Evolutionary conservation across 805 yeast species (phyloP), one percentile per base, ranked within the genome.

Genomic region (Lachancea cidri): DNA sequence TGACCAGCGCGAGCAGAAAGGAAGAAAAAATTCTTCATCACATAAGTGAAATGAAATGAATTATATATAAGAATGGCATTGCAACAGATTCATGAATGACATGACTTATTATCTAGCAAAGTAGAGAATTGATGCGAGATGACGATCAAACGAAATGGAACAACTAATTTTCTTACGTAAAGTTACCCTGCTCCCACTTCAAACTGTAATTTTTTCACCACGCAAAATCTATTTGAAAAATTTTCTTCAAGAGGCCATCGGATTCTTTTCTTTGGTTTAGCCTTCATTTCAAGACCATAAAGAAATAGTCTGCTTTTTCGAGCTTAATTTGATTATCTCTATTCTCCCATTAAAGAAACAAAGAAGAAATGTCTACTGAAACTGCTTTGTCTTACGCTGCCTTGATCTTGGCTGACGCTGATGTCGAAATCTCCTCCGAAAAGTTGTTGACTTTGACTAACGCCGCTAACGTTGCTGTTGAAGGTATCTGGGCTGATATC

Each of bases 331-430:
- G 65, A 60, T 60, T 60, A 60, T 58, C 60, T 60, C 60, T 58
- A 57, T 41, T 43, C 59, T 53, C 52, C n/a, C 31, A 27, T 39
- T 42, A 38, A 47, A 38, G 43, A 37, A 38, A 33, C 33, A 38
- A 38, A 40, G 39, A 37, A 45, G 70, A 60, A 70, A 84, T 85
- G 93, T 84, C 95, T 71, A 58, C 68, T 49, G 95, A 88, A 79
- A 79, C 95, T 66, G 81, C 91, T 68, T 86, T 87, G 68, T 85
- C 96, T 62, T 88, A 87, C 85, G 98, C 98, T 71, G 96, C 98
- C 67, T 82, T 91, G 73, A 88, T 91, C 76, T 80, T 91, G 73
- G 96, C 97, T 58, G 98, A 91, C 69, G 86, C 97, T 65, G 96
- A 87, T 66, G 75, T 87, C 66, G 96, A 89, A 73, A 79, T 93